These are phyloP conservation scores for Diaporthe longicolla DNA, from an alignment of 2,329 filamentous ascomycete genomes.

Conservation along the genomic window DNA sequence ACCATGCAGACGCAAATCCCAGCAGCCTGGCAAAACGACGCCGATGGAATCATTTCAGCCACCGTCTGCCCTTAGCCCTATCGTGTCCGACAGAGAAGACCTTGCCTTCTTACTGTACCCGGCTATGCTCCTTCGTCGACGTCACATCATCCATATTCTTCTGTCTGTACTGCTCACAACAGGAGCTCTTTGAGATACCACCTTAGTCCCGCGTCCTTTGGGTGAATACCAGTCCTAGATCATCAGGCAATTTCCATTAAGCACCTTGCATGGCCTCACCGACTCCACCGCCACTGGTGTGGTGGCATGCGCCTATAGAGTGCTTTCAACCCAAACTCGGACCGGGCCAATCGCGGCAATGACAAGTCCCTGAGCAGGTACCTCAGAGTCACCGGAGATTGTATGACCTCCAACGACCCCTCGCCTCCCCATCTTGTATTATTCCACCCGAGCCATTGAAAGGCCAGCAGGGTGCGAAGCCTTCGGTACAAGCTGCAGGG, in stretches of 20 bases:
- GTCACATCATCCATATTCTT: constrained; percentile 7
- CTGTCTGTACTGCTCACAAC: background rate
- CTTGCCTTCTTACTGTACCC: background rate
- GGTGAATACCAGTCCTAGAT: background rate
- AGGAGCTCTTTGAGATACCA: background rate
- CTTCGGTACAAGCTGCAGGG: background rate
- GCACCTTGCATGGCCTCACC: constrained; percentile 25
- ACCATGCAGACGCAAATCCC: background rate
- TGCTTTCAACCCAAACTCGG: constrained; percentile 5
- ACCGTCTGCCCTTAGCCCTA: constrained; percentile 18
- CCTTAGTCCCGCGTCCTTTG: constrained; percentile 1
- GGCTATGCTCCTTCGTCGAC: background rate
- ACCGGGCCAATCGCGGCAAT: constrained; percentile 23
- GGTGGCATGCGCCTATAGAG: constrained; percentile 25
- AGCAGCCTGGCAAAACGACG: background rate
- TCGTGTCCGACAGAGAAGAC: background rate
- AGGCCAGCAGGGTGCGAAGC: constrained; percentile 9
- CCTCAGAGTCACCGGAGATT: constrained; percentile 24
- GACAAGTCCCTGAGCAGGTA: constrained; percentile 9
- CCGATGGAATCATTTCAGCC: constrained; percentile 13
- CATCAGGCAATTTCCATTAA: constrained; percentile 7
- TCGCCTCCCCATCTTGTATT: background rate
- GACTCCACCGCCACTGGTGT: constrained; percentile 15
- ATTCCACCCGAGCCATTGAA: background rate
- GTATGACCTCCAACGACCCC: background rate